These are phyloP conservation scores for Syncephalastrum contaminatum DNA, from an alignment of 371 early-diverging fungal species.

Conservation along the genomic window DNA sequence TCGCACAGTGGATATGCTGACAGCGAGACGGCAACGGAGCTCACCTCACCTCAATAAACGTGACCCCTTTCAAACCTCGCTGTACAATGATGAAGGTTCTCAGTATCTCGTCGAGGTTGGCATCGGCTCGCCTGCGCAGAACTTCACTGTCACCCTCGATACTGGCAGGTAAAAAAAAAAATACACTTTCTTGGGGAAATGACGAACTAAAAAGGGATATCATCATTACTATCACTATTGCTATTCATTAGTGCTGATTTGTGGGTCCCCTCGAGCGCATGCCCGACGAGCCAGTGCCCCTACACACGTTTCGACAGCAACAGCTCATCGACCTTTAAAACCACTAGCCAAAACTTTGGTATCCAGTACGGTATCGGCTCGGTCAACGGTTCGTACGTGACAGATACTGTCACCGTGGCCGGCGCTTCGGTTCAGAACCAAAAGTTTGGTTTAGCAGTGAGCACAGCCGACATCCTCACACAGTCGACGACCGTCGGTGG, in stretches of 20 bases:
- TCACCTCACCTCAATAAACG: conserved; percentile 1
- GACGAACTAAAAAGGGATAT: neutral
- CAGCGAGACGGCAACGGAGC: neutral
- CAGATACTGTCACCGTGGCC: conserved; percentile 36
- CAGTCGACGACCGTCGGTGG: conserved; percentile 23
- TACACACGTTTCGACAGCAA: conserved; percentile 26
- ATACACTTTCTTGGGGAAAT: neutral
- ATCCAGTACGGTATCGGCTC: conserved; percentile 42
- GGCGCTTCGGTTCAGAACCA: conserved; percentile 32
- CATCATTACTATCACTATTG: neutral
- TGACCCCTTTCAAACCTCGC: conserved; percentile 5
- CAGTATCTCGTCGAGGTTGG: conserved; percentile 35
- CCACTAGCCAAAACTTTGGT: conserved; percentile 15
- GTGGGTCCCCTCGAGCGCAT: conserved; percentile 41
- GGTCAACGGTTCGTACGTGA: conserved; percentile 42
- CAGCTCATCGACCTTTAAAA: conserved; percentile 30
- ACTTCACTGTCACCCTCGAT: conserved; percentile 41
- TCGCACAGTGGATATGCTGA: conserved; percentile 6
- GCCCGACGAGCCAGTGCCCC: conserved; percentile 38
- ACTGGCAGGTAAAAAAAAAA: conserved; percentile 43
- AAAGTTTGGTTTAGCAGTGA: conserved; percentile 41
- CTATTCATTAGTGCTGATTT: conserved; percentile 37
- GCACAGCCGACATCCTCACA: conserved; percentile 32
- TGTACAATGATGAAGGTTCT: conserved; percentile 38
- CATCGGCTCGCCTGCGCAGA: conserved; percentile 42